Evolutionary conservation across 768 basidiomycete species (phyloP).

Genomic region (Mycena metata): DNA sequence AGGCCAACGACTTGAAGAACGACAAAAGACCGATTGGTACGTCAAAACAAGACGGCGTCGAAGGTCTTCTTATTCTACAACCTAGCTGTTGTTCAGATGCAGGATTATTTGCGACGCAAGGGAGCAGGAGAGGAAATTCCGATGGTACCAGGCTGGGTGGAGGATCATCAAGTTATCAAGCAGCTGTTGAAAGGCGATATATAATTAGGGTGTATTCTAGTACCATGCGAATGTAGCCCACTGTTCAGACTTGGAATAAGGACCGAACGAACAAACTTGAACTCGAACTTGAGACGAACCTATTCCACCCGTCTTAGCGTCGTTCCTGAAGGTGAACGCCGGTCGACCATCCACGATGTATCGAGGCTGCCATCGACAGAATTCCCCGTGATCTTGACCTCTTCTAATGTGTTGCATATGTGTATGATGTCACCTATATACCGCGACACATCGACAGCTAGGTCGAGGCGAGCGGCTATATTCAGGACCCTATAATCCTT

Average conservation of each 20-base stretch:
- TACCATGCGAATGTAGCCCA: too few relatives aligned
- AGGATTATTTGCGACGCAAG: too few relatives aligned
- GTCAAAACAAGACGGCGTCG: too few relatives aligned
- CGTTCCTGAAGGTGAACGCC: neutral
- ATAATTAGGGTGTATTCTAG: neutral
- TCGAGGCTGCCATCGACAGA: neutral
- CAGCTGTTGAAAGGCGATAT: constrained; percentile 10
- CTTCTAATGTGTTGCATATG: constrained; percentile 14
- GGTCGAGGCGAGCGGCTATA: neutral
- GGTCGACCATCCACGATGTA: constrained; percentile 19
- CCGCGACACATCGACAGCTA: neutral
- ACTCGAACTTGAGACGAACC: neutral
- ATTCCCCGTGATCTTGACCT: constrained; percentile 1
- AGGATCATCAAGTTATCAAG: constrained; percentile 10
- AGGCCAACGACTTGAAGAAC: too few relatives aligned
- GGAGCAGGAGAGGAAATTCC: too few relatives aligned
- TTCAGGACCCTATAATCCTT: neutral
- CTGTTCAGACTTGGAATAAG: too few relatives aligned
- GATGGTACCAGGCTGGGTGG: constrained; percentile 7
- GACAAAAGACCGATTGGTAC: too few relatives aligned
- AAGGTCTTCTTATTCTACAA: too few relatives aligned
- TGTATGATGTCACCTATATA: neutral
- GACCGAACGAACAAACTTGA: neutral
- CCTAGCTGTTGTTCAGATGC: too few relatives aligned
- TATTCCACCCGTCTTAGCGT: neutral